Base-by-base conservation (phyloP, 2,329 filamentous ascomycete genomes). In the Aspergillus fischeri region DNA sequence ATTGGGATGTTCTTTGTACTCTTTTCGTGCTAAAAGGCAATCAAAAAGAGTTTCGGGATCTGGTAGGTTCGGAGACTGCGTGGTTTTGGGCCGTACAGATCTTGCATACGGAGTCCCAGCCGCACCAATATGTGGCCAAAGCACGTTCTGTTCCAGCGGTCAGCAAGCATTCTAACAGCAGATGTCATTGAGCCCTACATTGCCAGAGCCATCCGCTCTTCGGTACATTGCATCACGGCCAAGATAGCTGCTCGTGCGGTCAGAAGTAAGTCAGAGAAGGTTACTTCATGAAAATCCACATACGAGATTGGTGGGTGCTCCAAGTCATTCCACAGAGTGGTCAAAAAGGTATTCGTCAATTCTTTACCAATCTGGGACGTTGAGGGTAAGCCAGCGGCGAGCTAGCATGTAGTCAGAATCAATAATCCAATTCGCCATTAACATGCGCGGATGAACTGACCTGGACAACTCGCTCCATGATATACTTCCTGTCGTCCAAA, bases 21-120 rank as follows among this genome's bases (percentile, higher is more conserved):
- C 73, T 57, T 82, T 80, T 27, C 87, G 81, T 17, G 83, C 84
- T 79, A 90, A 82, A 27, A 90, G 68, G 24, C 81, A 82, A 70
- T 90, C 87, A 58, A 91, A 91, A 3, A 91, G 75, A 14, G 86
- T 75, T 20, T 83, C 84, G 0, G 87, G 81, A 51, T 90, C 87
- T 1, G 87, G 86, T 52, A 85, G 80, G 28, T 82, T 79, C 20
- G 81, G 83, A 1, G 83, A 81, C 55, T 85, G 83, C 52, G 83
- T 77, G 48, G 78, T 82, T 49, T 73, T 74, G 1, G 83, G 82
- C 45, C 80, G 80, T n/a, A 89, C 85, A 0, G 85, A 85, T 60
- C 87, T 82, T 25, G 88, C 87, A 65, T 91, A 91, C 0, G 86
- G 81, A n/a, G 83, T 84, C 11, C 82, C 82, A 9, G 88, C 86